Percentiles rank a stretch among this genome's conserved stretches.
These are phyloP conservation scores for Hypoxylon crocopeplum DNA, from an alignment of 495 filamentous ascomycete species.

Conservation along the genomic window DNA sequence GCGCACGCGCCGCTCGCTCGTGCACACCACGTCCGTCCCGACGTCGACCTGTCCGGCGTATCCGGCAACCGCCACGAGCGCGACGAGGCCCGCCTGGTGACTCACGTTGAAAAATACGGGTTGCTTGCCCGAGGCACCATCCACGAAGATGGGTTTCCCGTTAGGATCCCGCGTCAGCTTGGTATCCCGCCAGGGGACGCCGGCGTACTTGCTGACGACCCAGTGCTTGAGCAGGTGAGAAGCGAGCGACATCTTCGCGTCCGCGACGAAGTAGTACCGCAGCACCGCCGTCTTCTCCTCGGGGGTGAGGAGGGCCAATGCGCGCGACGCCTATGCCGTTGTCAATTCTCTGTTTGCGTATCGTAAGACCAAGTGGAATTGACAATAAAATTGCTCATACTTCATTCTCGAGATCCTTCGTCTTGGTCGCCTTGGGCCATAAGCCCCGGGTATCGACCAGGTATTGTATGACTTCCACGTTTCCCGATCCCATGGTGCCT, in stretches of 20 bases:
- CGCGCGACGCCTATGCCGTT: conserved; percentile 55
- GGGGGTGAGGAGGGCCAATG: conserved; percentile 62
- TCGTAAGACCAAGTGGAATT: not conserved
- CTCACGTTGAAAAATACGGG: conserved; percentile 84
- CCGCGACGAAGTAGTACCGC: conserved; percentile 64
- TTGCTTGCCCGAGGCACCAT: conserved; percentile 35
- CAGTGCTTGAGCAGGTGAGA: conserved; percentile 82
- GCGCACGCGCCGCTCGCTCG: conserved; percentile 66
- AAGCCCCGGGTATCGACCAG: conserved; percentile 54
- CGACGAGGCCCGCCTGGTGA: conserved; percentile 83
- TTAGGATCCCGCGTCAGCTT: conserved; percentile 63
- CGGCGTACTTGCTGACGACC: conserved; percentile 67
- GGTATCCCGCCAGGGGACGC: conserved; percentile 74
- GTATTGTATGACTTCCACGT: conserved; percentile 49
- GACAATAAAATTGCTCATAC: conserved; percentile 37
- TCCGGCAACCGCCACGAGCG: conserved; percentile 52
- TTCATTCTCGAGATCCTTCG: conserved; percentile 48
- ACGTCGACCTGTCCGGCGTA: conserved; percentile 50
- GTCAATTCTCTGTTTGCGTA: not conserved
- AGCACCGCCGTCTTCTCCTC: conserved; percentile 59
- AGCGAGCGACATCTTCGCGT: conserved; percentile 73
- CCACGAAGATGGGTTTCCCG: conserved; percentile 66
- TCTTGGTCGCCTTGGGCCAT: conserved; percentile 50
- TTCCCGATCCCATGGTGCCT: conserved; percentile 32
- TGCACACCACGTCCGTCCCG: conserved; percentile 78